phyloP scores from a whole-genome alignment of 345 rosid genomes.

The Brassica nigra region DNA sequence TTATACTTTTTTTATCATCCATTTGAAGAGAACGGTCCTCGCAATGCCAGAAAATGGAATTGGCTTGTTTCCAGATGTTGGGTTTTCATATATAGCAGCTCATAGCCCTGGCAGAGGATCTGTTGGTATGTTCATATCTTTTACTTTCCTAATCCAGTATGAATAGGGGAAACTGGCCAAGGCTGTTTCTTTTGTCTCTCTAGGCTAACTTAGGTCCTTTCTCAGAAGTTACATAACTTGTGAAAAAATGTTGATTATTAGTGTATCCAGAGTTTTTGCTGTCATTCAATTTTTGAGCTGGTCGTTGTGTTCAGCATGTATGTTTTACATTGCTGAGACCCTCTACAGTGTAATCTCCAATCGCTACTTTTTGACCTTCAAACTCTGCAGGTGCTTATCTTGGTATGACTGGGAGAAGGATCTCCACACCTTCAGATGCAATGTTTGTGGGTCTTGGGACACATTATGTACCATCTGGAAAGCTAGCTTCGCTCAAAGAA shows the following conservation, averaged over 20 bases:
- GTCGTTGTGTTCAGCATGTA: background rate
- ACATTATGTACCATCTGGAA: slow-evolving; percentile 77
- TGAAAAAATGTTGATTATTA: background rate
- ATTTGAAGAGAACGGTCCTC: slow-evolving; percentile 59
- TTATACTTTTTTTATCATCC: slow-evolving; percentile 26
- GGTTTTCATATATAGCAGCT: slow-evolving; percentile 90
- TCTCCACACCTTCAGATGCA: slow-evolving; percentile 86
- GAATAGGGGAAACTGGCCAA: background rate
- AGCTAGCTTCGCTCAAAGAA: slow-evolving; percentile 64
- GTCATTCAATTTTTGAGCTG: background rate
- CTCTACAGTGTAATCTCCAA: background rate
- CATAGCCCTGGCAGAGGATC: slow-evolving; percentile 91
- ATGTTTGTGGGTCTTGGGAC: slow-evolving; percentile 82
- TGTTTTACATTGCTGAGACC: background rate
- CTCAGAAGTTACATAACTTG: slow-evolving; percentile 3
- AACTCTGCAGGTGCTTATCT: slow-evolving; percentile 77
- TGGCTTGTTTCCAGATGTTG: slow-evolving; percentile 97
- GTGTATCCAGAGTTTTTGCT: background rate
- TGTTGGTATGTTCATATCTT: slow-evolving; percentile 57
- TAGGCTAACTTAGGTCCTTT: background rate
- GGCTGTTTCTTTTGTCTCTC: background rate
- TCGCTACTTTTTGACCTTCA: slow-evolving; percentile 1
- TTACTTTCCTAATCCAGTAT: background rate
- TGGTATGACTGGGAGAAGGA: slow-evolving; percentile 88
- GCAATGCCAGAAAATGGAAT: slow-evolving; percentile 99